These are phyloP conservation scores for Pichia sp. DNA, from an alignment of 1,139 yeast species.

Conservation along the genomic window DNA sequence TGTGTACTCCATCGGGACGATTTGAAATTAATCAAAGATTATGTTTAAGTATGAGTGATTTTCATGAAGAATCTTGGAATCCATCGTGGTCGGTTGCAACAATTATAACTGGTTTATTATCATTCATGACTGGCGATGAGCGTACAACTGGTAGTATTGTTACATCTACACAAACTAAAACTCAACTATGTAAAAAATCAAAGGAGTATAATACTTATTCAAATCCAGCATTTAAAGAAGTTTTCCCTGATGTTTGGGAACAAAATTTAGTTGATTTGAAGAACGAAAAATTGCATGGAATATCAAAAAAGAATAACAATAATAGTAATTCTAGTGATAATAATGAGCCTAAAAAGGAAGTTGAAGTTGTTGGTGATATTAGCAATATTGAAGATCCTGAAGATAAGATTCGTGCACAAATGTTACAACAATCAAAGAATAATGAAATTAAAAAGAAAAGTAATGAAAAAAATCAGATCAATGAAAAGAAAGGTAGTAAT, in stretches of 20 bases:
- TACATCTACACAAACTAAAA: slow-evolving; percentile 44
- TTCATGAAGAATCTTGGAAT: slow-evolving; percentile 91
- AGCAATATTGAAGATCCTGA: slow-evolving; percentile 40
- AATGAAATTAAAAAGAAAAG: not conserved
- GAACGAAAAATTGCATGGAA: not conserved
- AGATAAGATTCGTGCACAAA: slow-evolving; percentile 38
- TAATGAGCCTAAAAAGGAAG: slow-evolving; percentile 21
- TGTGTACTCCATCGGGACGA: slow-evolving; percentile 80
- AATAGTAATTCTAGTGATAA: not conserved
- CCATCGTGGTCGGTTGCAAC: slow-evolving; percentile 94
- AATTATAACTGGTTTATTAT: slow-evolving; percentile 72
- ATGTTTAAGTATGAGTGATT: slow-evolving; percentile 86
- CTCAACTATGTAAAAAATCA: slow-evolving; percentile 45
- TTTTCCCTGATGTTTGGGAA: slow-evolving; percentile 64
- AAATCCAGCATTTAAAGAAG: slow-evolving; percentile 48
- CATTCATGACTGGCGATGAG: slow-evolving; percentile 72
- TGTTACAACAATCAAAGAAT: slow-evolving; percentile 5
- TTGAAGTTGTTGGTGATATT: slow-evolving; percentile 27
- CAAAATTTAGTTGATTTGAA: slow-evolving; percentile 34
- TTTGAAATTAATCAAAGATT: slow-evolving; percentile 71
- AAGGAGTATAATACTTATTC: slow-evolving; percentile 54
- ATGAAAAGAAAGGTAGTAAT: not conserved
- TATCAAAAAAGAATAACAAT: slow-evolving; percentile 9
- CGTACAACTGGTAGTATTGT: slow-evolving; percentile 53
- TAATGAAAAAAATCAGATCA: not conserved